Percentiles rank a stretch among this genome's conserved stretches.
Evolutionary conservation across 352 stramenopile genomes (phyloP).

Genomic region (Globisporangium sylvaticum): DNA sequence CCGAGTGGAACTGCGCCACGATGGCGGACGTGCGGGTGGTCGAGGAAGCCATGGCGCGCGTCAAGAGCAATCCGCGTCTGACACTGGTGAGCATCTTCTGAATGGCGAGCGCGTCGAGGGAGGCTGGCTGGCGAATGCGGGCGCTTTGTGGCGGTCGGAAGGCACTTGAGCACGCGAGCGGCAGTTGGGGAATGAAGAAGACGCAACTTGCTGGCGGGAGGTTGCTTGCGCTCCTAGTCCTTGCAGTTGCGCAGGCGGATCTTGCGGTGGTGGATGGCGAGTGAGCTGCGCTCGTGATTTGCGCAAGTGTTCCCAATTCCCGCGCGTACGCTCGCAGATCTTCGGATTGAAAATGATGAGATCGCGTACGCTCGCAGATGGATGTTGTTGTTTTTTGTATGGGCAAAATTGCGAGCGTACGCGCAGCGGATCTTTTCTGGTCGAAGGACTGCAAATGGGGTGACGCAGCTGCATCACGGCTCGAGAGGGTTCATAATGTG

Average conservation of each 20-base stretch:
- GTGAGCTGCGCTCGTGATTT: neutral
- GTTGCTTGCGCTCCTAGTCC: neutral
- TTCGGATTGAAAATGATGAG: neutral
- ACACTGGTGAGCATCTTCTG: slow-evolving; percentile 14
- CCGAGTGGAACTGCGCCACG: slow-evolving; percentile 35
- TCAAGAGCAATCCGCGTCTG: slow-evolving; percentile 7
- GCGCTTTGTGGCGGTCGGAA: neutral
- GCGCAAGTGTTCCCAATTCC: neutral
- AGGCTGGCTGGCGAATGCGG: neutral
- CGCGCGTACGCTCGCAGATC: slow-evolving; percentile 10
- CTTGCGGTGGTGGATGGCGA: neutral
- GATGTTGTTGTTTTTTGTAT: neutral
- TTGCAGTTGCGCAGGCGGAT: neutral
- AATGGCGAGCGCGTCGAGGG: neutral
- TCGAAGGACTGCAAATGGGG: neutral
- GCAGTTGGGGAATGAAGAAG: slow-evolving; percentile 27
- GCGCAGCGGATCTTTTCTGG: neutral
- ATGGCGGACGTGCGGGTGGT: neutral
- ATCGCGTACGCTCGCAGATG: neutral
- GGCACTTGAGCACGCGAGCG: slow-evolving; percentile 9
- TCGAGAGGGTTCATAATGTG: neutral
- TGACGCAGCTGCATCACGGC: neutral
- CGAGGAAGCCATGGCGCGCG: slow-evolving; percentile 7
- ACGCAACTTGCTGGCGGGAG: neutral
- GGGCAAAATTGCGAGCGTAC: neutral